Evolutionary conservation across 495 filamentous ascomycete genomes (phyloP).

Genomic region (Neurospora sp.): DNA sequence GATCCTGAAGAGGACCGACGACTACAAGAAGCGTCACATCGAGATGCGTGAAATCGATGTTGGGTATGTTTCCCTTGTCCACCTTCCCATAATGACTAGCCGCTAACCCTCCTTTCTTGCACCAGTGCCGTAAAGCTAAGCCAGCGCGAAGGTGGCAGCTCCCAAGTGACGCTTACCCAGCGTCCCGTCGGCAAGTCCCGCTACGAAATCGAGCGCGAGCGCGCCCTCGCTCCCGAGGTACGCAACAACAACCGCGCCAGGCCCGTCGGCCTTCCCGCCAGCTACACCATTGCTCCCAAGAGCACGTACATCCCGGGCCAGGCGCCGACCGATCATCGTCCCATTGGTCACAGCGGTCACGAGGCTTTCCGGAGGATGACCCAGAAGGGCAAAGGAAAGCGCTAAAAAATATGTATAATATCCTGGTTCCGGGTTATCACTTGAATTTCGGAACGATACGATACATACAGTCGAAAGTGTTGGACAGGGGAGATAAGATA

Average conservation of each 20-base stretch:
- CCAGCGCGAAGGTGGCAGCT: conserved; percentile 28
- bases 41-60: conserved; percentile 44
- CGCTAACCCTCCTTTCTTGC: conserved; percentile 7
- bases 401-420: conserved; percentile 10
- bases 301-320: conserved; percentile 41
- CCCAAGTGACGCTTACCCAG: conserved; percentile 37
- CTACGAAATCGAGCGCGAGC: conserved; percentile 56
- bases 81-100: conserved; percentile 17
- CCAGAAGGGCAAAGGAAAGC: conserved; percentile 54
- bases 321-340: conserved; percentile 35
- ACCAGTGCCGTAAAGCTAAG: conserved; percentile 42
- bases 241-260: conserved; percentile 61
- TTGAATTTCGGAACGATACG: background rate
- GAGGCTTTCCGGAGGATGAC: conserved; percentile 79
- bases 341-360: conserved; percentile 62
- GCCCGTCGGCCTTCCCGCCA: conserved; percentile 57
- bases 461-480: background rate
- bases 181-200: conserved; percentile 32
- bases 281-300: conserved; percentile 71
- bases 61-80: conserved; percentile 28
- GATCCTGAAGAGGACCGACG: conserved; percentile 86
- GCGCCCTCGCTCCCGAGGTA: conserved; percentile 55
- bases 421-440: conserved; percentile 2
- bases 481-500: background rate
- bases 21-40: conserved; percentile 75